These are phyloP conservation scores for Fusarium sp. DNA, from an alignment of 2,329 filamentous ascomycete species.

Conservation along the genomic window DNA sequence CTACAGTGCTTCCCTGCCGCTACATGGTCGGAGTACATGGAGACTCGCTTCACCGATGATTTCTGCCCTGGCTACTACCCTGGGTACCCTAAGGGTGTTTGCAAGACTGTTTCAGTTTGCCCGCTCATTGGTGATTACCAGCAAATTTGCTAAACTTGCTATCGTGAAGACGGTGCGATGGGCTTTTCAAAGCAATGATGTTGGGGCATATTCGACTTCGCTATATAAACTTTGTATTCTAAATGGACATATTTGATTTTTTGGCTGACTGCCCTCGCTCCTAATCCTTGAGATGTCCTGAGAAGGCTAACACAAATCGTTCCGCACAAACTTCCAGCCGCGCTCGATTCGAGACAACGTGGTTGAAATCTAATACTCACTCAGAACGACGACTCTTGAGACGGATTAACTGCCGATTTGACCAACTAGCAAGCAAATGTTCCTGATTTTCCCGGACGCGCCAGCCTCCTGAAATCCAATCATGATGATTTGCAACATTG, in stretches of 20 bases:
- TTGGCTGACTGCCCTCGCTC: background rate
- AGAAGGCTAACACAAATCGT: background rate
- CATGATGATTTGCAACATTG: background rate
- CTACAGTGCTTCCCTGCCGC: background rate
- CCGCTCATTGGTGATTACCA: background rate
- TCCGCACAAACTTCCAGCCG: background rate
- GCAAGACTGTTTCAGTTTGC: background rate
- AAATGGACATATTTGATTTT: background rate
- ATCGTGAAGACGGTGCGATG: fast-evolving
- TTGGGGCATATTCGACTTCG: background rate
- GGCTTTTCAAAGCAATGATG: background rate
- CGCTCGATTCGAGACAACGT: background rate
- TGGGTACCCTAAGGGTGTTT: background rate
- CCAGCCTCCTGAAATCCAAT: background rate
- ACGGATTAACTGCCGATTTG: background rate
- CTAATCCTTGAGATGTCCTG: too few relatives aligned
- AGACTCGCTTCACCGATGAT: background rate
- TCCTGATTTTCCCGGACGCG: too few relatives aligned
- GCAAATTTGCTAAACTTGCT: background rate
- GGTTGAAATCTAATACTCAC: background rate
- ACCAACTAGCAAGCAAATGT: fast-evolving
- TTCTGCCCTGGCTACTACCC: background rate
- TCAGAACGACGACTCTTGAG: background rate
- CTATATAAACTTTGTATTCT: background rate
- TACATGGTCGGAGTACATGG: background rate